Percentiles rank a stretch among this genome's conserved stretches.
phyloP scores from a whole-genome alignment of 164 flowering plant genomes.

The Berberis vulgaris region DNA sequence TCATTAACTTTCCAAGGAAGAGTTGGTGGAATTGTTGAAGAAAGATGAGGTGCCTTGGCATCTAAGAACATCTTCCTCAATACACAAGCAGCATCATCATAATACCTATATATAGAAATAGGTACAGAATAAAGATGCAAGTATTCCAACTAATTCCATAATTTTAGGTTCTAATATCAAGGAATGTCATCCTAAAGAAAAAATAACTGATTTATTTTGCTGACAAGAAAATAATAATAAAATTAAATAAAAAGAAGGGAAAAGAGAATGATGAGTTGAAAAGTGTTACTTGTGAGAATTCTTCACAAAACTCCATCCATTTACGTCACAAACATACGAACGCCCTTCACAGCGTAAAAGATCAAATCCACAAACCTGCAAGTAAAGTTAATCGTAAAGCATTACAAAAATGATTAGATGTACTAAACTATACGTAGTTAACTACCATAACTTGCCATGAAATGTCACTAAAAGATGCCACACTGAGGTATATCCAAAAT shows the following conservation, averaged over 20 bases:
- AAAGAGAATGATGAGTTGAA: no score
- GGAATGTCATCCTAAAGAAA: no score
- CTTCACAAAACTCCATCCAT: slow-evolving; percentile 99
- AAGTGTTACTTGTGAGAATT: slow-evolving; percentile 83
- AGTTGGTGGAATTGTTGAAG: slow-evolving; percentile 86
- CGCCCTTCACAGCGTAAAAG: slow-evolving; percentile 96
- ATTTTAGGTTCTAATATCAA: no score
- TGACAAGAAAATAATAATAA: no score
- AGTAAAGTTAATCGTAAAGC: background rate
- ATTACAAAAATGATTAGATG: background rate
- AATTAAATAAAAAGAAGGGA: no score
- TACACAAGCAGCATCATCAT: slow-evolving; percentile 99
- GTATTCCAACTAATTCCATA: no score
- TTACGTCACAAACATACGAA: slow-evolving; percentile 98
- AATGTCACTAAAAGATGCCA: no score
- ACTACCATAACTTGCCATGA: no score
- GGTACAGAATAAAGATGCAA: background rate
- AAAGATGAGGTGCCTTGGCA: slow-evolving; percentile 98
- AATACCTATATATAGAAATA: slow-evolving; percentile 49
- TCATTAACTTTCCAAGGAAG: slow-evolving; percentile 94
- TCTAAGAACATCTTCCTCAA: slow-evolving; percentile 93
- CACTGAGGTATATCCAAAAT: no score
- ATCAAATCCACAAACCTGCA: slow-evolving; percentile 98
- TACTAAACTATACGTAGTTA: no score
- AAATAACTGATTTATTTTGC: no score